Base-by-base conservation (phyloP, 768 basidiomycete genomes). In the Brasilioporus rufonigricans region DNA sequence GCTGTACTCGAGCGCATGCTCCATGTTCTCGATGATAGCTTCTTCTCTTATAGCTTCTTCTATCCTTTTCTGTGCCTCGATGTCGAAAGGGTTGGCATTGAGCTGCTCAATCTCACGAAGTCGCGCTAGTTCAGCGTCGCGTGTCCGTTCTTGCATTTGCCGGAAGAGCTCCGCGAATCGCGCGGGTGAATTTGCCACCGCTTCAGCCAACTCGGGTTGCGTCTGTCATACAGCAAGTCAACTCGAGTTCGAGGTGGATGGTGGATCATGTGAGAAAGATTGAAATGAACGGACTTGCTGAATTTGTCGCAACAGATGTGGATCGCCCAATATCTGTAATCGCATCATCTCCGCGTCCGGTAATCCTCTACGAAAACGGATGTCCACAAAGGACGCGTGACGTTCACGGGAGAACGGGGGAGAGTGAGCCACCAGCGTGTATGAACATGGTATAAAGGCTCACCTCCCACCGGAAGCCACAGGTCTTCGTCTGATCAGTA, bases 21-120 rank as follows among this genome's bases (percentile, higher is more conserved):
- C 84, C 80, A 95, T 78, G 66, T 97, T 97, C 76, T 98, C 95
- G 62, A 87, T 71, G 35, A 98, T 88, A 2, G 89, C 91, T 67
- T 97, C 82, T 67, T 93, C 89, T 55, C 88, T 73, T 58, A 99
- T 98, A 5, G 86, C 85, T 65, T 98, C 97, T 71, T 96, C 97
- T 52, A 99, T 99, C 76, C 80, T 86, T 55, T 77, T 78, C 73
- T 98, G 97, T 1, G 94, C 93, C 66, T 98, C 94, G 1, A 97
- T 74, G 65, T 97, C 86, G 71, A 81, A 98, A 1, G 96, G 94
- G 71, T 98, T 87, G 1, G 88, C 86, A 61, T 96, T 89, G 56
- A 98, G 79, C 16, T 75, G 72, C 60, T 77, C 78, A 44, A 89
- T 81, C 67, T 86, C 86, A 36, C 76, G 82, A 57, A 85, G 82